Base-by-base conservation (phyloP, 1,284 basidiomycete genomes). In the Pseudozyma thailandica region DNA sequence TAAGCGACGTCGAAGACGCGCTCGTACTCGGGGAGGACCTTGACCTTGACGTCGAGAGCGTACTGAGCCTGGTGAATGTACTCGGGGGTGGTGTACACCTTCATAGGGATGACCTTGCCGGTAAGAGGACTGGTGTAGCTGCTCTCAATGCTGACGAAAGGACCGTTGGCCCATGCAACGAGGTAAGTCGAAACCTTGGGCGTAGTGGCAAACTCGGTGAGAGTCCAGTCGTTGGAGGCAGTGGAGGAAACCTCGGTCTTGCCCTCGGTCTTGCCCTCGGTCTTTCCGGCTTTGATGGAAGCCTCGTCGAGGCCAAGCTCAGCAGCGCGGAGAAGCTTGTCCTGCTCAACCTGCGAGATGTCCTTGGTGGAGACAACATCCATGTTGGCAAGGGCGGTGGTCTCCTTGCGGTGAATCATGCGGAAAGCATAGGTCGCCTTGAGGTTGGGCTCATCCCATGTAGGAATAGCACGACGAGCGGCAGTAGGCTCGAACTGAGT, bases 1-100 rank as follows among this genome's bases (percentile, higher is more conserved):
- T 91, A 96, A 68, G 91, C 91, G 71, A 95, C 89, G 74, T 93
- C 90, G 78, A 95, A 95, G 33, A 83, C 88, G 82, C 92, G 87
- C 84, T 98, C 95, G 82, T 97, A 98, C n/a, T 94, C 84, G 20
- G 94, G 94, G 26, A 97, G 85, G 5, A 93, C 91, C 75, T 88
- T 88, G 41, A 88, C 88, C 85, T 93, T 96, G 74, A 96, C 90
- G 73, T 97, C 93, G 43, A 98, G 88, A 10, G 92, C 92, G 58
- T 86, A 86, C 68, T 86, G 84, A 5, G 90, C 89, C 80, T 92
- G 91, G 76, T 90, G 88, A 78, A 97, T 92, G 75, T 90, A 86
- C 81, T 97, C 91, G 71, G 89, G 85, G n/a, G 94, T 95, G 27
- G 63, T 82, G 84, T 94, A 97, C 74, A 97, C 89, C 63, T 91